Evolutionary conservation across 2,329 filamentous ascomycete species (phyloP), one percentile per base, ranked within the genome.

Genomic region (Orbilia quercus): DNA sequence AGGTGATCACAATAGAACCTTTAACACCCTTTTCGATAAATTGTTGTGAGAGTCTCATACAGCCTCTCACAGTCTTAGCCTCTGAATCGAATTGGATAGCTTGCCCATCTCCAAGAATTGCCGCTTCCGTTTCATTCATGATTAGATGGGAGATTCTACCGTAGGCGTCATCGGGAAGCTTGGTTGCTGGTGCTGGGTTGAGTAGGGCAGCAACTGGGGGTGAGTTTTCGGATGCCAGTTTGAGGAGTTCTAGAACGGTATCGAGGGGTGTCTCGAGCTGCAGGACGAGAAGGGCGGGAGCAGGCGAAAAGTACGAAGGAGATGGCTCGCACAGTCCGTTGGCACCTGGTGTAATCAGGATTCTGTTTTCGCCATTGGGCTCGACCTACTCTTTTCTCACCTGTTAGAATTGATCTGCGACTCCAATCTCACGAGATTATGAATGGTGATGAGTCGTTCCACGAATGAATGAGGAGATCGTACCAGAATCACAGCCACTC

Each of bases 111-210:
- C 75, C 76, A 6, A 78, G 48, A 54, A 93, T 86, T 7, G 88
- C 86, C 1, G 92, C 91, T 82, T 97, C 93, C 0, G 90, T 95
- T 83, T 97, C 93, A 79, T 98, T 97, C 77, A 97, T 86, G 55
- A 97, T 87, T 45, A 97, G 84, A 78, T 96, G 91, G 44, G 88
- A 87, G 31, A 97, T 84, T 0, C 86, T 86, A 5, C 80, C 77
- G 79, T 90, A 95, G 7, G 87, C 88, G 25, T 86, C 84, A 0
- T 83, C 83, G 0, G 91, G 92, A 2, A 96, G 81, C 7, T 82
- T 80, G 47, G 88, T 85, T 2, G 92, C 92, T 2, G 90, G 90
- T 1, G 93, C 93, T 14, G 93, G 92, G 80, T 97, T 98, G 75
- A 96, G 85, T 54, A 97, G 85, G 1, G 80, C 67, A 5, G 57